A percentile compares a stretch with the other conserved stretches of the same genome.
Evolutionary conservation across 768 basidiomycete genomes (phyloP).

Genomic region (Tremella fuciformis): DNA sequence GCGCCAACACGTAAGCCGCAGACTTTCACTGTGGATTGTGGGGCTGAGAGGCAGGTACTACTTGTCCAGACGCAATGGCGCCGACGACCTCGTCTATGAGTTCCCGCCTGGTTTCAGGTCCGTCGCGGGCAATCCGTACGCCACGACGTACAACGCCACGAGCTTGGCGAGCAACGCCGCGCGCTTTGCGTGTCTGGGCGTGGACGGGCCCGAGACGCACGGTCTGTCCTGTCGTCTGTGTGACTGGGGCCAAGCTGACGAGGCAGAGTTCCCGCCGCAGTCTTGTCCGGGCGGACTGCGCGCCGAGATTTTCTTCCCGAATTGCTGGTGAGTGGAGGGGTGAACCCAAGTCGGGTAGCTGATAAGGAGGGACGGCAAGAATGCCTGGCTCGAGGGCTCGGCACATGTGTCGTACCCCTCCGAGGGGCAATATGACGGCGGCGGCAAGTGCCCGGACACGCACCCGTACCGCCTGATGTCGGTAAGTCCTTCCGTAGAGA

Average conservation of each 20-base stretch:
- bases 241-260: background rate
- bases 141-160: conserved; percentile 18
- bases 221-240: background rate
- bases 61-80: conserved; percentile 1
- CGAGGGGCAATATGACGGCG: conserved; percentile 22
- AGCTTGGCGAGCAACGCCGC: conserved; percentile 24
- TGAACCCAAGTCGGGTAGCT: background rate
- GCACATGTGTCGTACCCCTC: conserved; percentile 30
- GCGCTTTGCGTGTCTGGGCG: conserved; percentile 27
- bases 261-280: conserved; percentile 21
- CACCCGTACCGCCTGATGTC: conserved; percentile 27
- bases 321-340: conserved; percentile 26
- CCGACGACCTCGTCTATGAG: conserved; percentile 25
- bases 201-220: conserved; percentile 11
- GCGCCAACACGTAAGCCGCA: conserved; percentile 14
- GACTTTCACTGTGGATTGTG: too few species aligned
- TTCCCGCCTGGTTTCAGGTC: conserved; percentile 41
- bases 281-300: conserved; percentile 31
- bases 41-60: conserved; percentile 11
- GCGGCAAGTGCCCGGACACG: conserved; percentile 31
- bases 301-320: conserved; percentile 34
- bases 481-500: conserved; percentile 12
- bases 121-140: conserved; percentile 31
- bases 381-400: conserved; percentile 26
- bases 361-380: conserved; percentile 28